Base-by-base conservation (phyloP, 257 asterid species). In the Solanum corneliomulleri region DNA sequence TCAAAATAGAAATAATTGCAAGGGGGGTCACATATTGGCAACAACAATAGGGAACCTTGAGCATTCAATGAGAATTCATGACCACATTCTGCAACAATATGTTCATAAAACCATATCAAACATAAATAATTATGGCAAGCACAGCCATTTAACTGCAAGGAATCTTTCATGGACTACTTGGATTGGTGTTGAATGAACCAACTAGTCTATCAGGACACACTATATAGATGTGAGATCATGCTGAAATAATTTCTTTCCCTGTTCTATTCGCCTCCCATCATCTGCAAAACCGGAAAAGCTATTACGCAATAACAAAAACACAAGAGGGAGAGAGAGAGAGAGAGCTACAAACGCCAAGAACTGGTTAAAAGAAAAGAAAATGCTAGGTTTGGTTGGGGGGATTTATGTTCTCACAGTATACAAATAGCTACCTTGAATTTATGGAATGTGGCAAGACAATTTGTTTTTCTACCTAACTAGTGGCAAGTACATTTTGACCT, bases 251-350 rank as follows among this genome's bases (percentile, higher is more conserved):
- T 39, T 77, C 39, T 52, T 62, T 20, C 76, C 70, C 71, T 15
- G 16, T 84, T 72, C 90, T 92, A 93, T 58, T 93, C 93, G 85
- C 94, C 93, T 64, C 96, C 89, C 95, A 94, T 94, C 96, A 95
- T 95, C 98, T 95, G 96, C 93, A 89, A 86, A 90, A 72, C 68
- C 60, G 14, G 62, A 84, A 39, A 72, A 35, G 83, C 42, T 12
- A 77, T 62, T 72, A 83, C 4, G 16, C 42, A 88, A 58, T 27
- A 87, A 64, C 27, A 82, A 56, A 21, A 82, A 77, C 60, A 12
- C 9, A 23, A 62, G 69, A 62, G 15, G 68, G 15, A 76, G 33
- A 31, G 33, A 31, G 33, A 3, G 33, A 31, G 33, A 33, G 35
- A 33, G 35, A 33, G 35, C 42, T 13, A 31, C 29, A 86, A 81